Percentiles rank a stretch among this genome's conserved stretches.
These are phyloP conservation scores for baker's yeast (Saccharomyces cerevisiae) DNA, from an alignment of 805 yeast genomes.

Conservation along the genomic window DNA sequence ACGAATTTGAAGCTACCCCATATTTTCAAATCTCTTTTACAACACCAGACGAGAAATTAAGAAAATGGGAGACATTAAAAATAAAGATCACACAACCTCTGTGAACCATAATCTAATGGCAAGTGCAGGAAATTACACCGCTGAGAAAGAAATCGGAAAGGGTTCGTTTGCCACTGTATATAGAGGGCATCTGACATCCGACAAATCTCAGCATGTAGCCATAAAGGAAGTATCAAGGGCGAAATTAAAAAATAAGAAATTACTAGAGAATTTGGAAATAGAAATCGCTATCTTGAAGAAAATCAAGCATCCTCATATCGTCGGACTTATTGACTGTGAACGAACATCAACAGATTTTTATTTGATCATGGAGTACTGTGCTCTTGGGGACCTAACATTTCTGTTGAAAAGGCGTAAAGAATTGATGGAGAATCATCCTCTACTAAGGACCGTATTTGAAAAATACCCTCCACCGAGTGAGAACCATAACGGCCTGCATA, in stretches of 20 bases:
- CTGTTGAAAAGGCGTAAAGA: slow-evolving; percentile 73
- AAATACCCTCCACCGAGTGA: slow-evolving; percentile 75
- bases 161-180: slow-evolving; percentile 96
- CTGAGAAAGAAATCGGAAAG: slow-evolving; percentile 67
- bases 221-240: slow-evolving; percentile 80
- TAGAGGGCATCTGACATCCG: slow-evolving; percentile 53
- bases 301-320: slow-evolving; percentile 89
- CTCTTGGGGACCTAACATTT: slow-evolving; percentile 86
- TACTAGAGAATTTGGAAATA: slow-evolving; percentile 83
- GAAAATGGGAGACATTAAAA: slow-evolving; percentile 2
- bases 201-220: slow-evolving; percentile 50
- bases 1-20: not conserved
- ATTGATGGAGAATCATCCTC: slow-evolving; percentile 65
- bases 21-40: slow-evolving; percentile 2
- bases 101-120: slow-evolving; percentile 1
- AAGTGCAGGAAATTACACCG: slow-evolving; percentile 21
- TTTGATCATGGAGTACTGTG: slow-evolving; percentile 91
- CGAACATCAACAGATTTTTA: slow-evolving; percentile 75
- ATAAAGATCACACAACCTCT: slow-evolving; percentile 4
- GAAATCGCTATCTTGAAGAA: slow-evolving; percentile 85
- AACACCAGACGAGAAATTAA: slow-evolving; percentile 10
- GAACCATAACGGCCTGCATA: slow-evolving; percentile 70
- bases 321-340: slow-evolving; percentile 72
- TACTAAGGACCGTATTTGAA: slow-evolving; percentile 64
- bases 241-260: slow-evolving; percentile 74